phyloP scores from a whole-genome alignment of 352 stramenopile species.

The Phytophthora megakarya region DNA sequence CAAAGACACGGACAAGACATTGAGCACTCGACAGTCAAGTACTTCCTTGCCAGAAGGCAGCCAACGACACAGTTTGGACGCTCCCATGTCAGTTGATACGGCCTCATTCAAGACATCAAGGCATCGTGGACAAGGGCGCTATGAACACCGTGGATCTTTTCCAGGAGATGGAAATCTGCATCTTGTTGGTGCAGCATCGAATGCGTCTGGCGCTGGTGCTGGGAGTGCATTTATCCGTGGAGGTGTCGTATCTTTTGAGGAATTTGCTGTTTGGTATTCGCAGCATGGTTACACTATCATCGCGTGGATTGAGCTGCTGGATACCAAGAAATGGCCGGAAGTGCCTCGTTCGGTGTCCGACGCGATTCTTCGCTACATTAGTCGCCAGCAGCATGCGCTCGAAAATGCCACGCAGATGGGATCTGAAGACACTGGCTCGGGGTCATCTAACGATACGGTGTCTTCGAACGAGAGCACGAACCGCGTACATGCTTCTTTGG shows the following conservation, averaged over 20 bases:
- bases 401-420: conserved; percentile 44
- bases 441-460: conserved; percentile 67
- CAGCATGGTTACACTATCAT: conserved; percentile 82
- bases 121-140: conserved; percentile 43
- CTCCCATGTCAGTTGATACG: conserved; percentile 47
- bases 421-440: conserved; percentile 48
- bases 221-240: conserved; percentile 73
- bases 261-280: conserved; percentile 89
- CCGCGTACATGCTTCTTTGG: conserved; percentile 46
- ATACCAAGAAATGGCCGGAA: conserved; percentile 83
- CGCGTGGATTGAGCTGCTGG: conserved; percentile 86
- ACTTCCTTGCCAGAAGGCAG: conserved; percentile 29
- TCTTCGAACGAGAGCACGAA: conserved; percentile 65
- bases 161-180: conserved; percentile 60
- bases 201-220: conserved; percentile 58
- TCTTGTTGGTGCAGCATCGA: conserved; percentile 58
- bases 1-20: conserved; percentile 82
- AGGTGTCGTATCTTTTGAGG: conserved; percentile 81
- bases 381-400: conserved; percentile 67
- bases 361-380: conserved; percentile 80
- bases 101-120: conserved; percentile 40
- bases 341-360: conserved; percentile 65
- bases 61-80: conserved; percentile 69
- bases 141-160: conserved; percentile 76
- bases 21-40: conserved; percentile 50